Evolutionary conservation across 768 basidiomycete genomes (phyloP), one percentile per base, ranked within the genome.

Genomic region (Suillus spraguei): DNA sequence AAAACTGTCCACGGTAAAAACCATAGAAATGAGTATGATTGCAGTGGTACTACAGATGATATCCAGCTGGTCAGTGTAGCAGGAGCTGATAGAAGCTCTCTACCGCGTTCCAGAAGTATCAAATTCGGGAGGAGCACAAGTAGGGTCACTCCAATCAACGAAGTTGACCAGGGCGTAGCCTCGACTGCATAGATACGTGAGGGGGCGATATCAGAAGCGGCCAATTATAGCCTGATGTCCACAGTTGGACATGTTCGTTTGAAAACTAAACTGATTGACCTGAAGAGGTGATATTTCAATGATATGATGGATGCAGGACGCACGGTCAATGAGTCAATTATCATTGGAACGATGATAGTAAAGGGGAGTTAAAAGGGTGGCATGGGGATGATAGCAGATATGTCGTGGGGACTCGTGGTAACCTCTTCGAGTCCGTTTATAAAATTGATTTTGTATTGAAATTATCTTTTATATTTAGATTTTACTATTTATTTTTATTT

Each of bases 141-240:
- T 14, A 41, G 39, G 56, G 39, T 58, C 6, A 28, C 56, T 58
- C 56, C 56, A 58, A 41, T 58, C 56, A 28, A 41, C 24, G 38
- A 58, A 39, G 22, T 32, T 39, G 55, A n/a, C 14, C 22, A 56
- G 24, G 39, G 39, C 39, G 56, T 17, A 28, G 16, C 56, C 39
- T 58, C 32, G 39, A 58, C 38, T 56, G 38, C 24, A 56, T 56
- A 52, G 50, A 52, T 52, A 52, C 50, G 50, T 52, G 50, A 52
- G 50, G 50, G 28, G 28, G 24, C 38, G 55, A 28, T 56, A 56
- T 61, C 60, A 54, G 46, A 36, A 52, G 50, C 49, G n/a, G 36
- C 55, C 60, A 61, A 61, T 61, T 59, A 59, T 61, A 61, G 60
- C 54, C 13, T n/a, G 24, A 9, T 61, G 54, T 60, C 60, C 36